Percentiles rank a stretch among this genome's conserved stretches.
Conservation (phyloP, 805 yeast species). For the Ascoidea tarda region DNA sequence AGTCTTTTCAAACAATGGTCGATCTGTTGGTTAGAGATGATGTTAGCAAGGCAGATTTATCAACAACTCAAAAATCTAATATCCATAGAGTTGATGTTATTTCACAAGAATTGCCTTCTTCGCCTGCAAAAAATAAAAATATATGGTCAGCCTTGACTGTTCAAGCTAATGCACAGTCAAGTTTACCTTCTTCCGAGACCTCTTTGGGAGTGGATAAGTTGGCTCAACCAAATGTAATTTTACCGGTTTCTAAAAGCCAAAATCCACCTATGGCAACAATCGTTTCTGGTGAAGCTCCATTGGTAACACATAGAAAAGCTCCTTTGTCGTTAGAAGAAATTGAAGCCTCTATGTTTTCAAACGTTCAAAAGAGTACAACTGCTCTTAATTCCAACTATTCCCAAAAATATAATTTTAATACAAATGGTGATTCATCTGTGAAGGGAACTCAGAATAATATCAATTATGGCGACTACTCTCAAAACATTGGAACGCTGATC, state of each 20-base stretch:
- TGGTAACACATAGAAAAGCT: background rate
- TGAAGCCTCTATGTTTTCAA: background rate
- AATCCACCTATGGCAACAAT: background rate
- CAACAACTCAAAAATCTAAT: background rate
- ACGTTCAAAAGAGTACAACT: conserved; percentile 15
- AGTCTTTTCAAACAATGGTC: conserved; percentile 22
- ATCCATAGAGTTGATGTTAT: background rate
- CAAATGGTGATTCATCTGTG: background rate
- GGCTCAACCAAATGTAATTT: background rate
- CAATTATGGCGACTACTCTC: background rate
- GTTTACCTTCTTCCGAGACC: background rate
- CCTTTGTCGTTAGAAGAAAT: background rate
- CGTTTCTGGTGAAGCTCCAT: background rate
- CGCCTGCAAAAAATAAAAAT: no score
- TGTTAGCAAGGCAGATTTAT: no score
- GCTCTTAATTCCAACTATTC: background rate
- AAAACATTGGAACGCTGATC: no score
- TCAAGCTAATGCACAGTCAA: background rate
- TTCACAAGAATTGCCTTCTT: no score
- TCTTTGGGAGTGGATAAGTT: no score
- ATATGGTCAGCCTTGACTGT: no score
- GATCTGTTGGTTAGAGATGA: background rate
- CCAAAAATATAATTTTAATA: background rate
- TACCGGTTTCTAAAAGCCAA: background rate
- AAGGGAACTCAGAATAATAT: background rate